Evolutionary conservation across 257 asterid species (phyloP), one percentile per base, ranked within the genome.

Genomic region (Penstemon eatonii): DNA sequence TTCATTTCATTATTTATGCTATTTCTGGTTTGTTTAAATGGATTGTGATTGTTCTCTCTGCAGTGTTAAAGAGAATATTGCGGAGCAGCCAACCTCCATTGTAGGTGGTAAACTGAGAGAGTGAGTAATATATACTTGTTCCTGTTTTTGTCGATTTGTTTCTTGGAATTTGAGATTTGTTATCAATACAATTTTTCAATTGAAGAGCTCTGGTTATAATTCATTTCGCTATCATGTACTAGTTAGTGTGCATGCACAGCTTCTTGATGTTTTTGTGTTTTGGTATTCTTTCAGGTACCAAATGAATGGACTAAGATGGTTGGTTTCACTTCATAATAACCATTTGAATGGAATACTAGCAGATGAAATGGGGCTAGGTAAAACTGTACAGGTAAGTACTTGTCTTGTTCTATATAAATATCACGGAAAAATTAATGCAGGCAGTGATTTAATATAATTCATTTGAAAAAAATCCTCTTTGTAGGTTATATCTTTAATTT

Each of bases 361-460:
- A 61, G 99, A 94, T 81, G 99, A 94, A 76, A 94, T 94, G 99
- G 99, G 99, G 66, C 86, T 94, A 45, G 99, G 99, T 56, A 94
- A 94, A 84, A 94, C 99, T 59, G 99, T 94, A 74, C 99, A 94
- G 97, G 99, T 91, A 78, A 70, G 71, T 52, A 8, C 75, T 40
- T 60, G 56, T 50, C 69, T 8, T 4, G 33, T 41, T 63, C 57
- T 41, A 9, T 25, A 15, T 45, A 67, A 53, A 68, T 78, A 53
- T 67, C 74, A 25, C 45, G 50, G 43, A 65, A 47, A 12, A n/a
- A 53, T 66, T 63, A 46, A 60, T 56, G 38, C 56, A 57, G 3
- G 5, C 11, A 52, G 12, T 66, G 60, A 33, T 50, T 67, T 57
- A 3, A 10, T 66, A 55, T 60, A 37, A 60, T 69, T 49, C 33